These are phyloP conservation scores for rapeseed (Brassica napus) DNA, from an alignment of 345 rosid genomes.

Conservation along the genomic window DNA sequence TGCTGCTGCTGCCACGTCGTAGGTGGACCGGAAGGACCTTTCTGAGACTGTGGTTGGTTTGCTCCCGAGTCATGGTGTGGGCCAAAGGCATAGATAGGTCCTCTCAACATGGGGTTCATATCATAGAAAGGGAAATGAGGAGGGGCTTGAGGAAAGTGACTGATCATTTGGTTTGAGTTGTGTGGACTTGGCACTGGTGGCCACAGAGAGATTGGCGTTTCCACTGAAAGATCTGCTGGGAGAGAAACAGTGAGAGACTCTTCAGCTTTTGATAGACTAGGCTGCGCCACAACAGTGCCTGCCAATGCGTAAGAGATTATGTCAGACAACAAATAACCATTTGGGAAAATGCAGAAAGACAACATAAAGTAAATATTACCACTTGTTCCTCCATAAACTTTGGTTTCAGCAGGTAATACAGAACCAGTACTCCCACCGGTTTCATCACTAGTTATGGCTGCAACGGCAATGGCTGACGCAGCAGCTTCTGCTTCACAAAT, in stretches of 20 bases:
- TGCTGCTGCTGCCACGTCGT: slow-evolving; percentile 84
- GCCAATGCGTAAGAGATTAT: slow-evolving; percentile 32
- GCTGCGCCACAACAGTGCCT: slow-evolving; percentile 56
- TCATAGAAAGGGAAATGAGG: slow-evolving; percentile 90
- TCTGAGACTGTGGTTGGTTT: slow-evolving; percentile 73
- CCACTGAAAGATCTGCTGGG: slow-evolving; percentile 96
- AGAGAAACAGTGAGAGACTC: slow-evolving; percentile 86
- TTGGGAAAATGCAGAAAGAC: slow-evolving; percentile 14
- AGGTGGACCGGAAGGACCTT: slow-evolving; percentile 66
- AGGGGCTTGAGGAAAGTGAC: slow-evolving; percentile 81
- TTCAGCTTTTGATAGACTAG: slow-evolving; percentile 70
- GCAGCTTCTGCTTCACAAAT: slow-evolving; percentile 91
- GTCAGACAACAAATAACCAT: slow-evolving; percentile 9
- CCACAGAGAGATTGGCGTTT: slow-evolving; percentile 88
- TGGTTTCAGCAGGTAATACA: slow-evolving; percentile 59
- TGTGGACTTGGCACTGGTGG: slow-evolving; percentile 76
- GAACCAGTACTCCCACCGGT: slow-evolving; percentile 53
- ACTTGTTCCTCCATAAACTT: slow-evolving; percentile 58
- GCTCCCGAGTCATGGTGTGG: slow-evolving; percentile 75
- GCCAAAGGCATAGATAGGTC: slow-evolving; percentile 86
- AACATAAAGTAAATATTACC: slow-evolving; percentile 16
- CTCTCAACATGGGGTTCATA: slow-evolving; percentile 87
- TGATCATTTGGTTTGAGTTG: slow-evolving; percentile 72
- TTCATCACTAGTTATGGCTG: slow-evolving; percentile 89
- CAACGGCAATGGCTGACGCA: slow-evolving; percentile 91